Conservation (phyloP, 768 basidiomycete genomes). For the Lentinula aciculospora region DNA sequence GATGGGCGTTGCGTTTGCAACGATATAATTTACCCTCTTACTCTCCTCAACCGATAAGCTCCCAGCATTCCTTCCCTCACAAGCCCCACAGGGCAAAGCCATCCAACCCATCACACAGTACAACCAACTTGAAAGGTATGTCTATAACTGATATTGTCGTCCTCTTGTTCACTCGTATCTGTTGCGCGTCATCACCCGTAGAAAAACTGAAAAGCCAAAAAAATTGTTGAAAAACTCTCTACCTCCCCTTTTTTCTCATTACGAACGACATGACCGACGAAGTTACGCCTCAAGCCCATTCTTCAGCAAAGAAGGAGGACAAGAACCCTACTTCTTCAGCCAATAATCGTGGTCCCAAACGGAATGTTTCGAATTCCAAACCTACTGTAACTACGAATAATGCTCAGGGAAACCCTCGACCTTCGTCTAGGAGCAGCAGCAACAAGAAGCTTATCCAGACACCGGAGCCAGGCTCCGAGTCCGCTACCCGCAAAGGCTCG, state of each 20-base stretch:
- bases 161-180: conserved; percentile 11
- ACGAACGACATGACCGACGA: conserved; percentile 91
- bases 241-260: conserved; percentile 39
- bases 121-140: conserved; percentile 37
- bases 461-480: conserved; percentile 69
- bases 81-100: conserved; percentile 88
- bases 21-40: not conserved
- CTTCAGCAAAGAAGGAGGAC: conserved; percentile 64
- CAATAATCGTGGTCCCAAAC: conserved; percentile 51
- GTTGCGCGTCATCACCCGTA: conserved; percentile 26
- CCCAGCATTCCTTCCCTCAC: conserved; percentile 60
- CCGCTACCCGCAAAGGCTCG: conserved; percentile 52
- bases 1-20: not conserved
- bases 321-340: conserved; percentile 53
- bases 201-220: conserved; percentile 28
- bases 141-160: not conserved
- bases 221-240: conserved; percentile 47
- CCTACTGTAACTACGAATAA: conserved; percentile 33
- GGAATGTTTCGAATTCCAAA: conserved; percentile 47
- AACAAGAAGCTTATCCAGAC: conserved; percentile 52
- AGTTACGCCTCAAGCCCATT: conserved; percentile 52
- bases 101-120: conserved; percentile 34
- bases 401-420: conserved; percentile 42
- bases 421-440: conserved; percentile 61
- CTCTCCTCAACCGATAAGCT: conserved; percentile 32